A percentile compares a stretch with the other conserved stretches of the same genome.
These are phyloP conservation scores for Russula sp. DNA, from an alignment of 768 basidiomycete species.

Conservation along the genomic window DNA sequence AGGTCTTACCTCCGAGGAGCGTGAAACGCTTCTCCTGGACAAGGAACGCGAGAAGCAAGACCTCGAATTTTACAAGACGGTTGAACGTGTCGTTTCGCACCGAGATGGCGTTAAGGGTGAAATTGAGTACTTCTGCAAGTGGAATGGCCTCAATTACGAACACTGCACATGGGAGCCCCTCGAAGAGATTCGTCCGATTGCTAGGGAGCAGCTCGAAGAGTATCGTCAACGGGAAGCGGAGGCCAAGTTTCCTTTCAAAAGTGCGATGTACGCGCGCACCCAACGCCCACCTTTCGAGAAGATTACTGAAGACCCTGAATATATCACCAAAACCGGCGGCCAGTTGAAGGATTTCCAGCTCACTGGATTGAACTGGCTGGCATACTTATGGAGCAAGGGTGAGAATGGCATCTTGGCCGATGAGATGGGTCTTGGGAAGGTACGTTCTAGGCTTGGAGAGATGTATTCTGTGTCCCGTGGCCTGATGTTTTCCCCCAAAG, in stretches of 20 bases:
- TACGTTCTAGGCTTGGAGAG: slow-evolving; percentile 33
- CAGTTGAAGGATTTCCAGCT: slow-evolving; percentile 96
- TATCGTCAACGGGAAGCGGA: slow-evolving; percentile 76
- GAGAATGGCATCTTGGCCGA: slow-evolving; percentile 98
- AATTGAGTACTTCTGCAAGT: slow-evolving; percentile 95
- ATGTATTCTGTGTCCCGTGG: slow-evolving; percentile 15
- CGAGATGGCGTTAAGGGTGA: slow-evolving; percentile 57
- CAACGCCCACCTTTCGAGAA: slow-evolving; percentile 77
- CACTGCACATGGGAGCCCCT: slow-evolving; percentile 94
- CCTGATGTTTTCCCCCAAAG: slow-evolving; percentile 40
- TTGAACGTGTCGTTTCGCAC: slow-evolving; percentile 85
- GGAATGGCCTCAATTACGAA: slow-evolving; percentile 89
- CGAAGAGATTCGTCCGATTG: slow-evolving; percentile 75
- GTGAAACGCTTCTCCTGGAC: slow-evolving; percentile 84
- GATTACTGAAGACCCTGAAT: slow-evolving; percentile 85
- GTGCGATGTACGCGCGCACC: slow-evolving; percentile 58
- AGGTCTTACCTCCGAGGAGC: slow-evolving; percentile 77
- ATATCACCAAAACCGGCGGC: slow-evolving; percentile 74
- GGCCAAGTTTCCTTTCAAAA: slow-evolving; percentile 84
- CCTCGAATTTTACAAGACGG: slow-evolving; percentile 83
- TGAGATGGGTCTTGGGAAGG: slow-evolving; percentile 99
- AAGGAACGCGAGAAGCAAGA: slow-evolving; percentile 91
- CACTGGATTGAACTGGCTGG: slow-evolving; percentile 98
- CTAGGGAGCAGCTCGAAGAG: slow-evolving; percentile 72
- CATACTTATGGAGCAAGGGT: slow-evolving; percentile 90